phyloP scores from a whole-genome alignment of 768 basidiomycete species.

The Tulasnella sp. region DNA sequence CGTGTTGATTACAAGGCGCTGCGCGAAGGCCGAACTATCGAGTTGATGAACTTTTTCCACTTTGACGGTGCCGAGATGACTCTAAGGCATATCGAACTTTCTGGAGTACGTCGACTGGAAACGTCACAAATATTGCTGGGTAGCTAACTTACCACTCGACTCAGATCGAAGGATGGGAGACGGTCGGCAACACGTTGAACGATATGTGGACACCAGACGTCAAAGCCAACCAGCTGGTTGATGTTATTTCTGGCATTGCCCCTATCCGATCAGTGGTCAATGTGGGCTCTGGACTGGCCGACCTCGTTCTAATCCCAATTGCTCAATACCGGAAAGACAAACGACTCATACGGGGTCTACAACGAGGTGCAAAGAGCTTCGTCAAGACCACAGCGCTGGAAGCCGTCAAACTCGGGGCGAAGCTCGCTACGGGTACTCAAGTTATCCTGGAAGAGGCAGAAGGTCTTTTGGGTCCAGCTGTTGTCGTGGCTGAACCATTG shows the following conservation, averaged over 20 bases:
- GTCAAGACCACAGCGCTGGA: slow-evolving; percentile 92
- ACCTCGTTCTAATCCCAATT: slow-evolving; percentile 90
- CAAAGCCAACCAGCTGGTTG: slow-evolving; percentile 94
- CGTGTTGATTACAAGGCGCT: slow-evolving; percentile 91
- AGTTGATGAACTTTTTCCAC: slow-evolving; percentile 99
- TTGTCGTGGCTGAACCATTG: slow-evolving; percentile 60
- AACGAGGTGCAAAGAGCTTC: slow-evolving; percentile 89
- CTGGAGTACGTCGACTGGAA: slow-evolving; percentile 57
- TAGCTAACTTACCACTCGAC: not conserved
- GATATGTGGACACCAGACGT: slow-evolving; percentile 99
- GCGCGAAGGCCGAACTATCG: slow-evolving; percentile 83
- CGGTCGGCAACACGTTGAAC: slow-evolving; percentile 84
- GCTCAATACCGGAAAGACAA: slow-evolving; percentile 98
- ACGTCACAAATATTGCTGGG: not conserved
- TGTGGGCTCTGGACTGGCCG: slow-evolving; percentile 93
- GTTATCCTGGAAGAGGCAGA: slow-evolving; percentile 96
- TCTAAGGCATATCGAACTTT: slow-evolving; percentile 80
- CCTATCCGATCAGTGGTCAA: slow-evolving; percentile 96
- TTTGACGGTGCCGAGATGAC: slow-evolving; percentile 99
- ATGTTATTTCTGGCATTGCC: slow-evolving; percentile 92
- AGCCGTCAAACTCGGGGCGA: slow-evolving; percentile 89
- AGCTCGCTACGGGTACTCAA: slow-evolving; percentile 92
- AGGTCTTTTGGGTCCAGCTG: slow-evolving; percentile 64
- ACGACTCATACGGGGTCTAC: slow-evolving; percentile 81
- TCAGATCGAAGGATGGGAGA: slow-evolving; percentile 88